Evolutionary conservation across 331 rosid genomes (phyloP).

Genomic region (Acacia concinna): DNA sequence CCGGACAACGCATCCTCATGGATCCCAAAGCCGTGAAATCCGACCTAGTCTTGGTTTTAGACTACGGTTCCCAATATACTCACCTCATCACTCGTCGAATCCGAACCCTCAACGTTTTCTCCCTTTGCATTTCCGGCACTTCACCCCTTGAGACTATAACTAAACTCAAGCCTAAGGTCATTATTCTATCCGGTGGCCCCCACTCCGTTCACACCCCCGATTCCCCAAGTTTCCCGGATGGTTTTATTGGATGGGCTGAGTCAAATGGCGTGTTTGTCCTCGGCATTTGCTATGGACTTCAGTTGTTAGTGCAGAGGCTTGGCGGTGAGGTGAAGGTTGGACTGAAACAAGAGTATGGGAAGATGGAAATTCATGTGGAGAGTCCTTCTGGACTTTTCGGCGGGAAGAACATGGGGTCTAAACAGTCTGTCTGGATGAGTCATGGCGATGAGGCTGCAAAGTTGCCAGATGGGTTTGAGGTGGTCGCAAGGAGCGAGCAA

Average conservation of each 20-base stretch:
- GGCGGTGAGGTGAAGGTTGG: conserved; percentile 81
- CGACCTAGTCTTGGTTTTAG: conserved; percentile 76
- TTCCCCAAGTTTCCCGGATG: conserved; percentile 75
- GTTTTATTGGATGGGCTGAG: conserved; percentile 76
- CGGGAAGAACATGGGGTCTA: conserved; percentile 45
- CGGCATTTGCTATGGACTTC: conserved; percentile 94
- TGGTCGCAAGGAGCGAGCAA: conserved; percentile 77
- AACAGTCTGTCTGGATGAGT: conserved; percentile 89
- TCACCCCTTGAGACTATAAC: conserved; percentile 64
- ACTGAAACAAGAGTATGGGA: conserved; percentile 81
- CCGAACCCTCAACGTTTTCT: conserved; percentile 75
- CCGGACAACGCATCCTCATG: background rate
- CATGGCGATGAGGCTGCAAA: conserved; percentile 83
- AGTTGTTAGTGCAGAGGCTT: conserved; percentile 78
- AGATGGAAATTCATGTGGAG: conserved; percentile 76
- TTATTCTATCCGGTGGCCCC: conserved; percentile 95
- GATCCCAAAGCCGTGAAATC: conserved; percentile 68
- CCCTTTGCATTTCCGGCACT: conserved; percentile 90
- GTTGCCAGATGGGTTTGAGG: conserved; percentile 72
- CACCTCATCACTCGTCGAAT: conserved; percentile 97
- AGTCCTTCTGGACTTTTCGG: conserved; percentile 47
- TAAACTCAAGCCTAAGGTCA: conserved; percentile 66
- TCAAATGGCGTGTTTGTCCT: conserved; percentile 61
- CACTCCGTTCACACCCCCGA: conserved; percentile 84
- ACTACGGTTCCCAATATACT: conserved; percentile 93